Evolutionary conservation across 2,329 filamentous ascomycete species (phyloP).

Genomic region (Dothistroma pini): DNA sequence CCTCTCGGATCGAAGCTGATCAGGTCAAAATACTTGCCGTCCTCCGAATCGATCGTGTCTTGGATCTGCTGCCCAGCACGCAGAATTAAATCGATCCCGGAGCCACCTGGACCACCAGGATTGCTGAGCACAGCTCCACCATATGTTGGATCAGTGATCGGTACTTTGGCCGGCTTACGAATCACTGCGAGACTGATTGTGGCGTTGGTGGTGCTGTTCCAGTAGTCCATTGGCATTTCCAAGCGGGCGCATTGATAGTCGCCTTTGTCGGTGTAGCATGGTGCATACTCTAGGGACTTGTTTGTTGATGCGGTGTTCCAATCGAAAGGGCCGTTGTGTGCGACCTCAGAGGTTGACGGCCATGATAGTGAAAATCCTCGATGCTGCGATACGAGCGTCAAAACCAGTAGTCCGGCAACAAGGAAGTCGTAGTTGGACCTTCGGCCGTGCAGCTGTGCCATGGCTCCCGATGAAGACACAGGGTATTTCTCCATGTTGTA

Average conservation of each 20-base stretch:
- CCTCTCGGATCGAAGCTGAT: conserved; percentile 47
- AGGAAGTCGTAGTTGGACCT: no score
- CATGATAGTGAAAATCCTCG: no score
- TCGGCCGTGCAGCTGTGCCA: no score
- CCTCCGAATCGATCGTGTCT: conserved; percentile 21
- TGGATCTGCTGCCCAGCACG: conserved; percentile 21
- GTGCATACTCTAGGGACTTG: conserved; percentile 14
- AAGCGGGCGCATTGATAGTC: conserved; percentile 48
- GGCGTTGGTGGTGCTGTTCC: conserved; percentile 36
- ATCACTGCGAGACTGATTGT: conserved; percentile 44
- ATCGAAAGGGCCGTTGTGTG: not conserved
- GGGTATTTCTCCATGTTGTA: no score
- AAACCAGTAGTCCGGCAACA: no score
- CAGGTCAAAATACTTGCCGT: conserved; percentile 41
- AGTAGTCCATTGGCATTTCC: conserved; percentile 47
- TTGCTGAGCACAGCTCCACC: conserved; percentile 42
- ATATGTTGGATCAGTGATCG: conserved; percentile 40
- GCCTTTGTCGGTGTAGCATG: conserved; percentile 38
- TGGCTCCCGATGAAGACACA: no score
- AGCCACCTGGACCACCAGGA: conserved; percentile 44
- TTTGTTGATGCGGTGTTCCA: not conserved
- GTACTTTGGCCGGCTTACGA: conserved; percentile 44
- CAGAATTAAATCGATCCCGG: conserved; percentile 36
- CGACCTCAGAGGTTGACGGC: no score
- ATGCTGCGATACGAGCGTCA: no score